These are phyloP conservation scores for Echria macrotheca DNA, from an alignment of 495 filamentous ascomycete genomes.

Conservation along the genomic window DNA sequence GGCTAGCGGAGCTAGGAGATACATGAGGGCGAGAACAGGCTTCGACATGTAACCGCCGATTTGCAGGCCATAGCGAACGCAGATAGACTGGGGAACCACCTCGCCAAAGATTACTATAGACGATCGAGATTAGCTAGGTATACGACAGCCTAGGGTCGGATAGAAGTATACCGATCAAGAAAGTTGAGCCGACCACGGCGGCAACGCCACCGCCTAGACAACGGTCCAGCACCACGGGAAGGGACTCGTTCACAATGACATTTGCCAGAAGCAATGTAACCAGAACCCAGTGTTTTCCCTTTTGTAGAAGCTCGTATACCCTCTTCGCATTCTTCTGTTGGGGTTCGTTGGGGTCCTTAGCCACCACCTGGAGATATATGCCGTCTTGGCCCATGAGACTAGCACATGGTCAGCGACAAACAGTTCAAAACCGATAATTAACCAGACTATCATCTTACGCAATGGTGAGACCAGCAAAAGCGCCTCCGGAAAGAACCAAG, in stretches of 20 bases:
- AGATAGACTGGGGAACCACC: conserved; percentile 90
- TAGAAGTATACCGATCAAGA: conserved; percentile 68
- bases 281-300: conserved; percentile 97
- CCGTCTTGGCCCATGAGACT: conserved; percentile 84
- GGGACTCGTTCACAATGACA: conserved; percentile 96
- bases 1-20: conserved; percentile 75
- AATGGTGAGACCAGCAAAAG: conserved; percentile 95
- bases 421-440: neutral
- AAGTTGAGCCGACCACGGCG: conserved; percentile 85
- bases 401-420: conserved; percentile 13
- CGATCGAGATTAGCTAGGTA: conserved; percentile 1
- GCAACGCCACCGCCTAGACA: conserved; percentile 93
- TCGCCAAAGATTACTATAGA: conserved; percentile 90
- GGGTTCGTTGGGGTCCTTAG: conserved; percentile 60
- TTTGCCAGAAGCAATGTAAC: conserved; percentile 92
- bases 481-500: conserved; percentile 80
- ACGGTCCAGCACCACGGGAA: conserved; percentile 91
- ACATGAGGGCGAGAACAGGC: conserved; percentile 85
- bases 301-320: conserved; percentile 74
- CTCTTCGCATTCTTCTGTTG: conserved; percentile 78
- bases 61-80: conserved; percentile 92
- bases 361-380: conserved; percentile 94
- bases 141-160: neutral
- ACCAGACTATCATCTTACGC: conserved; percentile 45
- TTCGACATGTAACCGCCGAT: conserved; percentile 94